Percentiles rank a stretch among this genome's conserved stretches.
Conservation (phyloP, 1,284 basidiomycete genomes). For the Retiboletus flavoniger region DNA sequence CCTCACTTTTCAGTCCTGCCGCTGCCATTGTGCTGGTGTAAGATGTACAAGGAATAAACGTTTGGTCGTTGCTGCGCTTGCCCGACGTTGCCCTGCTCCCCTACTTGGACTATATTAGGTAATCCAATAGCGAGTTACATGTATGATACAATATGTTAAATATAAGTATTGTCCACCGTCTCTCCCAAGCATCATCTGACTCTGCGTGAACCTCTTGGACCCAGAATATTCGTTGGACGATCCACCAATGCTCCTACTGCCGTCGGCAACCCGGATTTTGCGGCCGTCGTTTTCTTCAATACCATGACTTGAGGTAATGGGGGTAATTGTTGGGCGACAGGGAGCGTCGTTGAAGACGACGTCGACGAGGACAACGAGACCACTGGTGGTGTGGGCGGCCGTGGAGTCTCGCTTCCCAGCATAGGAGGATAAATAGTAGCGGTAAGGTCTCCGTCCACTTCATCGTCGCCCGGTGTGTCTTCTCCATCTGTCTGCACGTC, state of each 20-base stretch:
- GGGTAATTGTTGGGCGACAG: conserved; percentile 15
- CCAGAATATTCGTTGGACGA: conserved; percentile 39
- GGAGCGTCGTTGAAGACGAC: conserved; percentile 36
- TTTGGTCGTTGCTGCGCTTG: conserved; percentile 4
- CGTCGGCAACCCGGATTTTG: conserved; percentile 25
- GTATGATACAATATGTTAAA: conserved; percentile 9
- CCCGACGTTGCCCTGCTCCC: neutral
- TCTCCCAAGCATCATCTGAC: conserved; percentile 16
- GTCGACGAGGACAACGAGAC: conserved; percentile 40
- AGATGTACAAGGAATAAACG: neutral
- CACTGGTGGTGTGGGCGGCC: conserved; percentile 24
- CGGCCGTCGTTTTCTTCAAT: conserved; percentile 26
- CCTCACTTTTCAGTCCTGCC: conserved; percentile 37
- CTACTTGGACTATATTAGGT: conserved; percentile 12
- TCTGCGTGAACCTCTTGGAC: conserved; percentile 37
- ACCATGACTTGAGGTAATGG: conserved; percentile 16
- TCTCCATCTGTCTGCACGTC: conserved; percentile 21
- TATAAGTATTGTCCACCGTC: conserved; percentile 4
- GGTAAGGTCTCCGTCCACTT: conserved; percentile 20
- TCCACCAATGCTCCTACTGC: conserved; percentile 33
- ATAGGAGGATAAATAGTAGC: conserved; percentile 14
- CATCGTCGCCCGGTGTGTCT: conserved; percentile 11
- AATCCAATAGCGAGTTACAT: conserved; percentile 9
- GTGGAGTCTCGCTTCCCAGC: conserved; percentile 5
- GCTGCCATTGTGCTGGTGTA: conserved; percentile 39